These are phyloP conservation scores for Amoeboradix gromovi DNA, from an alignment of 371 early-diverging fungal genomes.

Conservation along the genomic window DNA sequence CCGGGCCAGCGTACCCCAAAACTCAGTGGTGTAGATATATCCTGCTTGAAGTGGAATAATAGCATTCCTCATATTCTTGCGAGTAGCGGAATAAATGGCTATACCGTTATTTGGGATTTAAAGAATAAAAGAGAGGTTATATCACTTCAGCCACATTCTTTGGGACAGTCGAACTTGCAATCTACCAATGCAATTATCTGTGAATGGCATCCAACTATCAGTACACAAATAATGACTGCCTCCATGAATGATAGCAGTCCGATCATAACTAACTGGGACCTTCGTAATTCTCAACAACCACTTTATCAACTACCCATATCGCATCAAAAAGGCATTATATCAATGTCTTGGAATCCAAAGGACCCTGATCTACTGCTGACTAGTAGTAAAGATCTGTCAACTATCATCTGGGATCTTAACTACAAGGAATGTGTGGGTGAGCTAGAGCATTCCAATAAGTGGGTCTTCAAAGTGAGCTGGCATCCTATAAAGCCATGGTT, in stretches of 20 bases:
- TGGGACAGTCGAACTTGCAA: conserved; percentile 18
- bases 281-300: conserved; percentile 67
- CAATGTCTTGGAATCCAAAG: conserved; percentile 67
- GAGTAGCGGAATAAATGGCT: conserved; percentile 57
- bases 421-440: too few relatives aligned
- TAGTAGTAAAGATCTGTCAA: conserved; percentile 67
- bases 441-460: too few relatives aligned
- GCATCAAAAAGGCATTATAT: conserved; percentile 55
- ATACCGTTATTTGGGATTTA: conserved; percentile 82
- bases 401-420: conserved; percentile 81
- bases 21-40: conserved; percentile 75
- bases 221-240: conserved; percentile 71
- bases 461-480: too few relatives aligned
- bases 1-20: too few relatives aligned
- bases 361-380: conserved; percentile 58
- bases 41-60: conserved; percentile 66
- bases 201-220: conserved; percentile 11
- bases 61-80: conserved; percentile 75
- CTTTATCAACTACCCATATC: conserved; percentile 22
- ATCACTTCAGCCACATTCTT: conserved; percentile 29
- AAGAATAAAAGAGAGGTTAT: conserved; percentile 56
- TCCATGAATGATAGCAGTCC: conserved; percentile 66
- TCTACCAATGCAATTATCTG: conserved; percentile 31
- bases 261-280: conserved; percentile 62
- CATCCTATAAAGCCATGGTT: too few relatives aligned